Base-by-base conservation (phyloP, 2,329 filamentous ascomycete species). In the Blastomyces gilchristii region DNA sequence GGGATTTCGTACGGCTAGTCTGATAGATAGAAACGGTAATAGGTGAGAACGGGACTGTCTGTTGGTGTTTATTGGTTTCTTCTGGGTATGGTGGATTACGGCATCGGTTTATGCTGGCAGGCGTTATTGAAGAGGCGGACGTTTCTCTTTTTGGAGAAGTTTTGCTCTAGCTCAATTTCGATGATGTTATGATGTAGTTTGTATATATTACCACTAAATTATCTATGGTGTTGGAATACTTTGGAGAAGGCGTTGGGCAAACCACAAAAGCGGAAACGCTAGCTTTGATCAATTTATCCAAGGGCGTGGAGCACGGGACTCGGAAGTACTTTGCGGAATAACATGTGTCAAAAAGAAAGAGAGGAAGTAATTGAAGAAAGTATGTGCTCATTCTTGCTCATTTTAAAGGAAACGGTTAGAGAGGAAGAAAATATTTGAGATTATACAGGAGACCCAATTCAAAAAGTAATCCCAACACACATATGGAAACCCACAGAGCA, bases 1-100 rank as follows among this genome's bases (percentile, higher is more conserved):
- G 31, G 59, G 59, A 3, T 41, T 61, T 53, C 58, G 59, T 53
- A 25, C 37, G 34, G 50, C 59, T 53, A 53, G 59, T 16, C 25
- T 53, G 16, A 52, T 61, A 31, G 37, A 61, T 28, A 37, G 18
- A 41, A 28, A 5, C 31, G 43, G 22, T 12, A 31, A n/a, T 28
- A 34, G 31, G n/a, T 18, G n/a, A 41, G 3, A 11, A 39, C 41
- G 2, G 34, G 9, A 39, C 37, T 6, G 4, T 7, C 31, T 8
- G 8, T 22, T 8, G 3, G 11, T 57, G 22, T 45, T 45, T 45
- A 45, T 45, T 45, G 4, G 18, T 45, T 45, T 4, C 41, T 45
- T 45, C 18, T 45, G 5, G 7, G 28, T 12, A 25, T 3, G 25
- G 49, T 9, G 16, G 18, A 37, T 18, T 28, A n/a, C 34, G 16